Evolutionary conservation across 345 rosid species (phyloP).

Genomic region (Brassica carinata): DNA sequence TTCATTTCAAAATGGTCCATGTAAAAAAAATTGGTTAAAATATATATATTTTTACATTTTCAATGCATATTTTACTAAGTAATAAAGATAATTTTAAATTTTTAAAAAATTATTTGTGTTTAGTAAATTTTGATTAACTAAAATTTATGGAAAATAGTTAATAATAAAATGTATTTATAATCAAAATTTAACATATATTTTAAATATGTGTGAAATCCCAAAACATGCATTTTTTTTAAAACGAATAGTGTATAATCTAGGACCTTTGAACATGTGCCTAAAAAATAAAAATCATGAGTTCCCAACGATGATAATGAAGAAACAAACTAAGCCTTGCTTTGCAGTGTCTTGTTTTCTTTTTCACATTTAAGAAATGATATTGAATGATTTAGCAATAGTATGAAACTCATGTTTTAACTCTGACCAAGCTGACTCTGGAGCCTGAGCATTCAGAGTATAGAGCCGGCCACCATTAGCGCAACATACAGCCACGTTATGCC

Average conservation of each 20-base stretch:
- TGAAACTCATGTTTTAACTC: constrained; percentile 50
- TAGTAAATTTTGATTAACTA: too few species aligned
- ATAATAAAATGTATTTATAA: too few species aligned
- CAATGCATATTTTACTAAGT: too few species aligned
- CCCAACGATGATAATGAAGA: background rate
- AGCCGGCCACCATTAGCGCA: constrained; percentile 60
- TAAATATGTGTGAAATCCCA: too few species aligned
- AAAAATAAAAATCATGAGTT: background rate
- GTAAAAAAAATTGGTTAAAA: too few species aligned
- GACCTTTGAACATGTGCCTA: background rate
- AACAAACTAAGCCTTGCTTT: constrained; percentile 2
- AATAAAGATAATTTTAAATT: too few species aligned
- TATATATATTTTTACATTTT: too few species aligned
- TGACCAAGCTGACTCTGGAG: constrained; percentile 78
- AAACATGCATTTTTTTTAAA: too few species aligned
- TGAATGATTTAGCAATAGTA: constrained; percentile 61
- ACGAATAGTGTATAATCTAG: background rate
- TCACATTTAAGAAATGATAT: constrained; percentile 41
- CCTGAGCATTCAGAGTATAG: constrained; percentile 72
- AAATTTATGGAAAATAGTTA: too few species aligned
- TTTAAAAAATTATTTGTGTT: too few species aligned
- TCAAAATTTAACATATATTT: too few species aligned
- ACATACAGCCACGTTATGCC: constrained; percentile 77
- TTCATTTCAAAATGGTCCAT: background rate
- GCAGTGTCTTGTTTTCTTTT: constrained; percentile 11